Conservation (phyloP, 148 eudicot species). For the Cornus controversa region DNA sequence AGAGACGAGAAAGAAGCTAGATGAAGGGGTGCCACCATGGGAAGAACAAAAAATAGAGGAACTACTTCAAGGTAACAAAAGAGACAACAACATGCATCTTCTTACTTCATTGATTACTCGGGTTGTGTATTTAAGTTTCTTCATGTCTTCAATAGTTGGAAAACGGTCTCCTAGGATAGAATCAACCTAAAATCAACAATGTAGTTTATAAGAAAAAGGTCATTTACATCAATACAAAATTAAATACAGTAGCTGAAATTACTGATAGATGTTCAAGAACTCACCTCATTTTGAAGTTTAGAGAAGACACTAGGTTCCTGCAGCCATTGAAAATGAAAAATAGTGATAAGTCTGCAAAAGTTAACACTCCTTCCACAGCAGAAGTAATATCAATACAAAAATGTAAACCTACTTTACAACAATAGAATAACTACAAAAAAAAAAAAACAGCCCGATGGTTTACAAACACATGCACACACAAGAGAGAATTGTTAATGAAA, state of each 20-base stretch:
- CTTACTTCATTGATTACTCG: slow-evolving; percentile 96
- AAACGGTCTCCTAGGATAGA: slow-evolving; percentile 86
- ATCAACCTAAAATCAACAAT: slow-evolving; percentile 59
- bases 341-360: background rate
- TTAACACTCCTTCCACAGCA: background rate
- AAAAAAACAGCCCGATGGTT: background rate
- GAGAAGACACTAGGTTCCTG: slow-evolving; percentile 83
- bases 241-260: background rate
- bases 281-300: slow-evolving; percentile 92
- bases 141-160: slow-evolving; percentile 92
- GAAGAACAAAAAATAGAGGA: background rate
- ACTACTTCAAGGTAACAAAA: background rate
- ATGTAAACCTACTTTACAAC: background rate
- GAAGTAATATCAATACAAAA: background rate
- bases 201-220: background rate
- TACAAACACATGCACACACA: background rate
- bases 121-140: slow-evolving; percentile 87
- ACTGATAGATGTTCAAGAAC: background rate
- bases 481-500: background rate
- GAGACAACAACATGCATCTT: slow-evolving; percentile 3
- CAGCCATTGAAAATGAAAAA: slow-evolving; percentile 4
- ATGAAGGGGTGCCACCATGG: background rate
- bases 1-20: slow-evolving; percentile 1
- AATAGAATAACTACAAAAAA: no score
- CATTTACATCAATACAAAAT: background rate